Base-by-base conservation (phyloP, 805 yeast genomes). In the Candida tibetensis region DNA sequence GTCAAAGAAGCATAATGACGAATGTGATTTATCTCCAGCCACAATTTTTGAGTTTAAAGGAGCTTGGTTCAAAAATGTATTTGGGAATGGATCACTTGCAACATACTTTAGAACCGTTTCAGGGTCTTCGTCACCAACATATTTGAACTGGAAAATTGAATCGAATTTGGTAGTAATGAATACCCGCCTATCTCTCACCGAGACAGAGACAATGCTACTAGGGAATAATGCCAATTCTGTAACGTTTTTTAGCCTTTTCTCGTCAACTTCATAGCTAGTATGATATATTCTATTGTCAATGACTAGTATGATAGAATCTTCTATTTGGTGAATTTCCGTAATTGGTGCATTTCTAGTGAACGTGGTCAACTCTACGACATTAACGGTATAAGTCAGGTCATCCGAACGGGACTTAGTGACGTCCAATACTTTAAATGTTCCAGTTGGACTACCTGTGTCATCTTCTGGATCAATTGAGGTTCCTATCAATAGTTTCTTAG, bases 401-500 rank as follows among this genome's bases (percentile, higher is more conserved):
- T 51, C 51, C 3, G 42, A 16, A 19, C 41, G 43, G 2, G 39
- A 14, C 36, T 55, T 59, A 5, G 45, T 27, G 5, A 68, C 40
- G 39, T 69, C 72, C 13, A 69, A 39, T 12, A 69, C 60, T 37
- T 64, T 67, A 34, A 69, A 55, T 1, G 57, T 39, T 2, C 74
- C 73, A 5, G 25, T 21, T 7, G 25, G 25, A 21, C 9, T 10
- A 7, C 25, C 25, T 0, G 14, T 14, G 6, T 17, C 21, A 4
- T 32, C 34, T 15, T 26, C 19, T 8, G 34, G 10, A 19, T 28
- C 49, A 2, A 44, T 37, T 16, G 30, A 36, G 5, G 60, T 47
- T 1, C 70, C 70, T 22, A 65, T 42, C n/a, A 69, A 48, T 4
- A 69, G 41, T 38, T 68, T 68, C 40, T 64, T 66, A 8, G 72